A percentile compares a stretch with the other conserved stretches of the same genome.
Evolutionary conservation across 345 rosid genomes (phyloP).

Genomic region (Geranium brycei): DNA sequence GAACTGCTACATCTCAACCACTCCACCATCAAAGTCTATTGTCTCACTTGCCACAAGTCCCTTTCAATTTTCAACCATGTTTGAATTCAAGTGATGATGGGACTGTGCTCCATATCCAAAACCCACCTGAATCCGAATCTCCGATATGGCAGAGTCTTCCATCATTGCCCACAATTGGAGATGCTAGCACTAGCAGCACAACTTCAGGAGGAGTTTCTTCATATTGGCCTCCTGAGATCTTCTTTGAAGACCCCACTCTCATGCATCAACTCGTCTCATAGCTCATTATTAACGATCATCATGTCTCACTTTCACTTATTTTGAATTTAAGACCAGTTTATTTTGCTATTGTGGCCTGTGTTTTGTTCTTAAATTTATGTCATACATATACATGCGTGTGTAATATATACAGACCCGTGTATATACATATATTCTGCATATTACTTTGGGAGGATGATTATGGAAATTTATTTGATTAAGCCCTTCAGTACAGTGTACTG

Average conservation of each 20-base stretch:
- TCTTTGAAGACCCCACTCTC: conserved; percentile 6
- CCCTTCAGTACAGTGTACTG: no score
- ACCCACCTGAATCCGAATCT: background rate
- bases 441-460: no score
- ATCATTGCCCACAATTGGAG: conserved; percentile 8
- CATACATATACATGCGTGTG: conserved; percentile 1
- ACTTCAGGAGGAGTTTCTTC: conserved; percentile 1
- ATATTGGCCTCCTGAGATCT: conserved; percentile 11
- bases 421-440: background rate
- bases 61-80: conserved; percentile 15
- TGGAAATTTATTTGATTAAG: no score
- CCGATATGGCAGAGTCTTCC: conserved; percentile 4
- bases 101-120: no score
- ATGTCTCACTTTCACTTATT: no score
- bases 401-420: background rate
- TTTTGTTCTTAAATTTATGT: background rate
- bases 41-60: conserved; percentile 15
- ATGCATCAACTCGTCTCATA: conserved; percentile 7
- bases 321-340: background rate
- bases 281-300: background rate
- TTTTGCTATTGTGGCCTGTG: background rate
- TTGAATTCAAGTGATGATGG: no score
- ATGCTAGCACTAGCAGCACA: background rate
- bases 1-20: conserved; percentile 19
- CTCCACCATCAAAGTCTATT: conserved; percentile 30